phyloP scores from a whole-genome alignment of 305 asterid species.

The Salvia sclarea region DNA sequence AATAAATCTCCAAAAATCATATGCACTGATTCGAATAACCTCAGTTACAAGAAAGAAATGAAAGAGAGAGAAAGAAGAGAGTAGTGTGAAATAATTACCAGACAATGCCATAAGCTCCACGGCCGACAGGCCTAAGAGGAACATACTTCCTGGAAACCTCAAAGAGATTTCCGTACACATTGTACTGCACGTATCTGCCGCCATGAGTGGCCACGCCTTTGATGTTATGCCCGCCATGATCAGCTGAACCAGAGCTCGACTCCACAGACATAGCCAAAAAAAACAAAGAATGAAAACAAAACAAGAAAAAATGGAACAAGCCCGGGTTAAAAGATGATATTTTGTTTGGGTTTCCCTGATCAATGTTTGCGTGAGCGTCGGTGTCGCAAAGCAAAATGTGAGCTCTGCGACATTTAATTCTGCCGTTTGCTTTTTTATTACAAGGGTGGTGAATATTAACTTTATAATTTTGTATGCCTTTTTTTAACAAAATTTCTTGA shows the following conservation, averaged over 20 bases:
- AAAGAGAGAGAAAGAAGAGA: neutral
- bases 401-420: conserved; percentile 33
- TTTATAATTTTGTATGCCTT: neutral
- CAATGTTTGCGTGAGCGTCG: conserved; percentile 23
- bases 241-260: conserved; percentile 60
- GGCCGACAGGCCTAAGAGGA: conserved; percentile 70
- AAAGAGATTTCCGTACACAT: conserved; percentile 74
- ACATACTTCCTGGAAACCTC: conserved; percentile 72
- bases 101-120: conserved; percentile 77
- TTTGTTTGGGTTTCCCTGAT: conserved; percentile 9
- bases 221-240: conserved; percentile 65
- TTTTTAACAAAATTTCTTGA: conserved; percentile 30
- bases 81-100: conserved; percentile 41
- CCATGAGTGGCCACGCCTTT: conserved; percentile 67
- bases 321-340: conserved; percentile 34
- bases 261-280: conserved; percentile 47
- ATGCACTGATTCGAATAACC: neutral
- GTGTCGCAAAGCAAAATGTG: conserved; percentile 34
- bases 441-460: conserved; percentile 32
- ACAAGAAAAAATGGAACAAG: neutral
- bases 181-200: conserved; percentile 69
- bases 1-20: neutral
- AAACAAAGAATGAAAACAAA: neutral
- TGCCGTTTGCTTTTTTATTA: conserved; percentile 18
- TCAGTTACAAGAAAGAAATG: neutral